Evolutionary conservation across 805 yeast genomes (phyloP), one percentile per base, ranked within the genome.

Genomic region (Saccharomycopsis oosterbeekiorum): DNA sequence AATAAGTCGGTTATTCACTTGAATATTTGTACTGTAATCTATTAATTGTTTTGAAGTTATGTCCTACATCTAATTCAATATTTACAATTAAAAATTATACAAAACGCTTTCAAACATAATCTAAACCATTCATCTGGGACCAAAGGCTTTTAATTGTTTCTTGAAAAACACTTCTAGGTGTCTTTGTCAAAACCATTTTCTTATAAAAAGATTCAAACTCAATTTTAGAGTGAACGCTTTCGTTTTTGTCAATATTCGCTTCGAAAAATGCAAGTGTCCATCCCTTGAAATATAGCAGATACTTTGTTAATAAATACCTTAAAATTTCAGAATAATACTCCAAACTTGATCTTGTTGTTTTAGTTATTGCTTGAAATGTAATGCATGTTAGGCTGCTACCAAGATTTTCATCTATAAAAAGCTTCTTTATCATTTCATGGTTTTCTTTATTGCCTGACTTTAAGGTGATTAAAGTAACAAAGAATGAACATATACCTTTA

Each of bases 321-420:
- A 84, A 71, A 1, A 83, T 67, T 19, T 82, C 84, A 47, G 82
- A 81, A 69, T 76, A 86, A 55, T 74, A 73, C 14, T 84, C 89
- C 50, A 86, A 69, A 62, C 82, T 83, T 0, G 92, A 85, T 65
- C 93, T 73, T 5, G 77, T 74, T 15, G 80, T 67, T 59, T 76
- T 81, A 70, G 85, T 67, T 70, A 86, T 66, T 63, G 79, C 76
- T 65, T 74, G 63, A 70, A 81, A 62, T 1, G 76, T 68, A 15
- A 67, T 65, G 72, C 69, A 72, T 61, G 81, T 67, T 56, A 71
- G 60, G 3, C 61, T 68, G 65, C 58, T 67, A 56, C 67, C 76
- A 66, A 65, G 70, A 15, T 59, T 71, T 63, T 62, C 66, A 66
- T 60, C 75, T 17, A 56, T 39, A 67, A 64, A 70, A 51, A 75